A percentile compares a stretch with the other conserved stretches of the same genome.
Conservation (phyloP, 148 eudicot genomes). For the Rhododendron williamsianum region DNA sequence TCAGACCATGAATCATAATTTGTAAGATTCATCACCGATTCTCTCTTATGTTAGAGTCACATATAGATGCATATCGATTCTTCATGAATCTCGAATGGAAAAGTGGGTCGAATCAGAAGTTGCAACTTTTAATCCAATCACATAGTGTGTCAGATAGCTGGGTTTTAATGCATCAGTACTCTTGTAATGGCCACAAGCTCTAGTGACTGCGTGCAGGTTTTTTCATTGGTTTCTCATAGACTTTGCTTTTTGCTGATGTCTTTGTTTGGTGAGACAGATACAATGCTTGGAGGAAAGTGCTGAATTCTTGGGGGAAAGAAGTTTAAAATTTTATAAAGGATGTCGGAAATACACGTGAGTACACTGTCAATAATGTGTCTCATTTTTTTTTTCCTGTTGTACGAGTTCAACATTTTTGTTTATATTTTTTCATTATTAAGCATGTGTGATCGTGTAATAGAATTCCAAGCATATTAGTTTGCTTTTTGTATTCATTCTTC, state of each 20-base stretch:
- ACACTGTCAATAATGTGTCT: background rate
- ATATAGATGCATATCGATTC: background rate
- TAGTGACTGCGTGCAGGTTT: background rate
- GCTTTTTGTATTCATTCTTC: background rate
- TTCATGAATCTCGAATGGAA: background rate
- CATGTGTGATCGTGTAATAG: background rate
- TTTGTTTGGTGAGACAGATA: slow-evolving; percentile 44
- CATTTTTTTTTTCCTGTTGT: background rate
- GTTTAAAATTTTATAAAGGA: slow-evolving; percentile 90
- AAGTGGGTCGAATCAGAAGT: background rate
- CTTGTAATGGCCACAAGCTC: background rate
- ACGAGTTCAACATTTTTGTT: background rate
- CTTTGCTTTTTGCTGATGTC: slow-evolving; percentile 2
- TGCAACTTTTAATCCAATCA: background rate
- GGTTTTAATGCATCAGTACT: background rate
- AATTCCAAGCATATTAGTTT: background rate
- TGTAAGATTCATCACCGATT: background rate
- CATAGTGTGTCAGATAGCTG: background rate
- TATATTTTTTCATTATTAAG: background rate
- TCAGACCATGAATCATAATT: background rate
- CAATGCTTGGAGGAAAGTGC: slow-evolving; percentile 90
- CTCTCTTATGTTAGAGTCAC: background rate
- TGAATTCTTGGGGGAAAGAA: slow-evolving; percentile 83
- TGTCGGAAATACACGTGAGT: slow-evolving; percentile 94
- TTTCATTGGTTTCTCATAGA: background rate